These are phyloP conservation scores for Aspergillus ruber DNA, from an alignment of 2,329 filamentous ascomycete species.

Conservation along the genomic window DNA sequence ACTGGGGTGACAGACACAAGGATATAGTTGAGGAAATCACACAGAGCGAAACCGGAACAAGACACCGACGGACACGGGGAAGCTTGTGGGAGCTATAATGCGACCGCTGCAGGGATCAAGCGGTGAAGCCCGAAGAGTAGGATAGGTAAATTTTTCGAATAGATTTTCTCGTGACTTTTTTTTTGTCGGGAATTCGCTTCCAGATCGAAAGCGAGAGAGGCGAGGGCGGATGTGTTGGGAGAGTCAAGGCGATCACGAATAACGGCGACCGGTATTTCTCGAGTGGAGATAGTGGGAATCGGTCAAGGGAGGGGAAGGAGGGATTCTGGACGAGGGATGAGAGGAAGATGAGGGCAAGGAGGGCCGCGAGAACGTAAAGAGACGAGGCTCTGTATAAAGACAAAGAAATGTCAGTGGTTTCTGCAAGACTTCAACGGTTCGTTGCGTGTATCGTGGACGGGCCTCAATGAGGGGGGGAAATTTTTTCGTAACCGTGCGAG, in stretches of 20 bases:
- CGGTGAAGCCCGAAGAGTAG: background rate
- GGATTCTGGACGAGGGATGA: conserved; percentile 2
- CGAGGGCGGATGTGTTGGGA: conserved; percentile 4
- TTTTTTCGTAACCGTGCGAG: background rate
- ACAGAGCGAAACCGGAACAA: conserved; percentile 4
- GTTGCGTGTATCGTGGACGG: background rate
- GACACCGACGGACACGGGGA: background rate
- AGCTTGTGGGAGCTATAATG: conserved; percentile 4
- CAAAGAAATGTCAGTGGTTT: background rate
- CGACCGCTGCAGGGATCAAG: conserved; percentile 5
- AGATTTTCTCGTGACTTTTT: conserved; percentile 7
- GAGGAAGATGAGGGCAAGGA: conserved; percentile 1
- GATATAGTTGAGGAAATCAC: conserved; percentile 2
- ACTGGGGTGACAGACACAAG: conserved; percentile 13
- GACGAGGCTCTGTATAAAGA: background rate
- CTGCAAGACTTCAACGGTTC: background rate
- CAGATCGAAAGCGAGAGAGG: background rate
- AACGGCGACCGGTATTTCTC: conserved; percentile 1
- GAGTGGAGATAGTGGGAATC: conserved; percentile 10
- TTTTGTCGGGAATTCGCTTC: conserved; percentile 3
- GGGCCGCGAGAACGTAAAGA: conserved; percentile 6
- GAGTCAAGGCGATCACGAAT: conserved; percentile 6
- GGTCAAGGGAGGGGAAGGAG: conserved; percentile 3
- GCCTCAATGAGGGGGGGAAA: background rate
- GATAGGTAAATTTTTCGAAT: conserved; percentile 1